phyloP scores from a whole-genome alignment of 352 stramenopile species.

The Globisporangium viniferum region DNA sequence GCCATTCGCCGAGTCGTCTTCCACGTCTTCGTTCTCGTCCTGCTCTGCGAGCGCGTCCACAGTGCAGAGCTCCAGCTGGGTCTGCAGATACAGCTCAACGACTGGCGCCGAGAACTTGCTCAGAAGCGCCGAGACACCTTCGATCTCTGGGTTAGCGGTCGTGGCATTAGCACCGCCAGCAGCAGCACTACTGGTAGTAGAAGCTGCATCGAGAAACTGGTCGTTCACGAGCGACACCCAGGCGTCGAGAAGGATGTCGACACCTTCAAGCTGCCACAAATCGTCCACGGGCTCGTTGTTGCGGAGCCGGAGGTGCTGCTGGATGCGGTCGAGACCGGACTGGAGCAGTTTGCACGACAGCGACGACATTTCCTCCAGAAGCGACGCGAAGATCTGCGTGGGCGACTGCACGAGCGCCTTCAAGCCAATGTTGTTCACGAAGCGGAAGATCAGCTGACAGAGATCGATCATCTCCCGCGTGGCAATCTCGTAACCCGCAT shows the following conservation, averaged over 20 bases:
- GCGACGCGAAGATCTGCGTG: conserved; percentile 44
- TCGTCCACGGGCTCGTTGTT: conserved; percentile 56
- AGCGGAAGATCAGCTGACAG: conserved; percentile 72
- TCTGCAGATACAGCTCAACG: conserved; percentile 72
- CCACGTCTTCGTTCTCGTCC: conserved; percentile 82
- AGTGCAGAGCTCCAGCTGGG: conserved; percentile 65
- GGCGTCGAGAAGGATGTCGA: conserved; percentile 78
- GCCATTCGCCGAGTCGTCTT: conserved; percentile 68
- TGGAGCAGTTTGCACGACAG: conserved; percentile 70
- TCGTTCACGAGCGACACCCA: conserved; percentile 75
- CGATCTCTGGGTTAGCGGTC: conserved; percentile 20
- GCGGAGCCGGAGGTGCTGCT: conserved; percentile 43
- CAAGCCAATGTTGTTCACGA: conserved; percentile 75
- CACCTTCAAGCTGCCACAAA: conserved; percentile 79
- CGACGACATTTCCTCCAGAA: conserved; percentile 68
- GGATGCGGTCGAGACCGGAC: conserved; percentile 62
- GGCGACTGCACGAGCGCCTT: conserved; percentile 40
- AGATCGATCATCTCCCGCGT: conserved; percentile 83
- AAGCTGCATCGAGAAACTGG: conserved; percentile 34
- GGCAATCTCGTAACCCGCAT: conserved; percentile 61
- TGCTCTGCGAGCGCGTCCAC: conserved; percentile 65
- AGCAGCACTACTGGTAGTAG: background rate
- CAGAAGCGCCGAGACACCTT: conserved; percentile 38
- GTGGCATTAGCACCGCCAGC: conserved; percentile 13
- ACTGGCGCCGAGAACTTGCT: conserved; percentile 61